A percentile compares a stretch with the other conserved stretches of the same genome.
These are phyloP conservation scores for Skeletonema menzelii DNA, from an alignment of 108 stramenopile species.

Conservation along the genomic window DNA sequence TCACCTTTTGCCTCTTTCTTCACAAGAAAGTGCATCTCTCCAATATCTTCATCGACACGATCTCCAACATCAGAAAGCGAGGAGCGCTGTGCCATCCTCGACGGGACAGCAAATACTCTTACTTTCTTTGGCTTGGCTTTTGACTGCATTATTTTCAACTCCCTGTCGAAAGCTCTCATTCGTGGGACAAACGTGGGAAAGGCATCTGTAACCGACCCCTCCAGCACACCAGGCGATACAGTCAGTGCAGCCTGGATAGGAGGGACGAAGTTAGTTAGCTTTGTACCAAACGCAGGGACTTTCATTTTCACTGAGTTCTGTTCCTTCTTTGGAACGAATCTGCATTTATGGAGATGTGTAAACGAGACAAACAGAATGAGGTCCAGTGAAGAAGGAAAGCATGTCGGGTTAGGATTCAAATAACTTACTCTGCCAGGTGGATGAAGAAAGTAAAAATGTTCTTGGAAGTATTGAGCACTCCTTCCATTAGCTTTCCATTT, in stretches of 20 bases:
- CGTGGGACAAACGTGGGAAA: constrained; percentile 79
- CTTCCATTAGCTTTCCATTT: constrained; percentile 34
- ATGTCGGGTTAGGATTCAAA: neutral
- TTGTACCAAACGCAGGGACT: constrained; percentile 35
- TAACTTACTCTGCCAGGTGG: constrained; percentile 61
- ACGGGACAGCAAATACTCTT: constrained; percentile 44
- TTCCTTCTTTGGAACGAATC: constrained; percentile 20
- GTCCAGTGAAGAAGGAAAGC: neutral
- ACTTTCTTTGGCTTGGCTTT: constrained; percentile 98
- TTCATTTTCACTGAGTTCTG: constrained; percentile 37
- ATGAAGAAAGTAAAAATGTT: constrained; percentile 67
- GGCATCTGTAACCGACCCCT: constrained; percentile 39
- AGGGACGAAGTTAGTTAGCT: constrained; percentile 80
- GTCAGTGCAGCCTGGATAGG: constrained; percentile 88
- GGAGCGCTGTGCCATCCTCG: constrained; percentile 19
- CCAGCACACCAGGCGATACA: constrained; percentile 52
- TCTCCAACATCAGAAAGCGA: constrained; percentile 13
- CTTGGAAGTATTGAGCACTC: constrained; percentile 55
- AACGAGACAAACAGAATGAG: neutral
- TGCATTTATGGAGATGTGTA: neutral
- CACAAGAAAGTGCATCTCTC: constrained; percentile 93
- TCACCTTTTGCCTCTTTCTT: constrained; percentile 98
- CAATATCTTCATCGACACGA: constrained; percentile 48
- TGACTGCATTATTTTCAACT: constrained; percentile 80
- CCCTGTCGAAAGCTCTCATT: constrained; percentile 69